Evolutionary conservation across 2,329 filamentous ascomycete species (phyloP), one percentile per base, ranked within the genome.

Genomic region (Periglandula ipomoeae): DNA sequence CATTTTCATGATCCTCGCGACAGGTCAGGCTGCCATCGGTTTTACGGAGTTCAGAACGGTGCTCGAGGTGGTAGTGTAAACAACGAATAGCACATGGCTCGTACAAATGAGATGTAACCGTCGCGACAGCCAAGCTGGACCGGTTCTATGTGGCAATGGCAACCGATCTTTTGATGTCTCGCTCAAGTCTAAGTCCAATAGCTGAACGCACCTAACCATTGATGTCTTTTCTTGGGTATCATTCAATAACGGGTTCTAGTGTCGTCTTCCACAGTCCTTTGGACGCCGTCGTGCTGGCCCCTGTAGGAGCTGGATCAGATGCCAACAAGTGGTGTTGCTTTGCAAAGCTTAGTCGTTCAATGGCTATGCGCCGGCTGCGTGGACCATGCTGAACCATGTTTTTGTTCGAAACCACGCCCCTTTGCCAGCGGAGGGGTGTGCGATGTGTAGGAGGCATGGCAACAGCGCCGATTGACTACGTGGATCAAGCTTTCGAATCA

Each of bases 331-430:
- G 20, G 9, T 35, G 9, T 5, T 38, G n/a, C 19, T 20, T 38
- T 38, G 35, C n/a, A 38, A 17, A 3, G 17, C 32, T 45, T 45
- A 22, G 30, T 8, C 32, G 15, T 45, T 13, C 24, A 22, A 17
- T 40, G 7, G 37, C 35, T 46, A 41, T 49, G 42, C 47, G 47
- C 42, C 47, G 42, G 35, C 35, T 49, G 47, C 42, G 34, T 45
- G 15, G 42, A 17, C 37, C 34, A 27, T 7, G 7, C 15, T n/a
- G 30, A 15, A 15, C 30, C 9, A 2, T 32, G 6, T 15, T 10
- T 13, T n/a, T 26, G 20, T n/a, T 39, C 23, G 17, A 46, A 11
- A 7, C 23, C 35, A 46, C 44, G 4, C 34, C 13, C 35, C 44
- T 15, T 46, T 27, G 2, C 26, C 8, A 35, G n/a, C 9, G 26